Base-by-base conservation (phyloP, 2,329 filamentous ascomycete species). In the Penicillium corylophilum region DNA sequence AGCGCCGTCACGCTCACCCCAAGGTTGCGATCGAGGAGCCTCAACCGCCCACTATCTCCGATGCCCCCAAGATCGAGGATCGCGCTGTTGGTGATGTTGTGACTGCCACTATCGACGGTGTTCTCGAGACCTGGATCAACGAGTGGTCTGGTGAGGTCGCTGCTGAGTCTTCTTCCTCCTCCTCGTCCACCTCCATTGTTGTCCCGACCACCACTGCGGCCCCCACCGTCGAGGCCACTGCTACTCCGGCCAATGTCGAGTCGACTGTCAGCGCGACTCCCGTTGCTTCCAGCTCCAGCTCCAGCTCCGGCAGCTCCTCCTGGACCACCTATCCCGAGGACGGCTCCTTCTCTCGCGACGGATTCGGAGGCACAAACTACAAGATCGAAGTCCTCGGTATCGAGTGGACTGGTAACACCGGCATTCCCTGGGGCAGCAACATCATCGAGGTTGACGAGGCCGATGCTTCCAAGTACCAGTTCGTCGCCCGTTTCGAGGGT, bases 381-480 rank as follows among this genome's bases (percentile, higher is more conserved):
- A 57, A 62, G 44, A 38, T 39, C 16, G 53, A n/a, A n/a, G n/a
- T n/a, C n/a, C n/a, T n/a, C n/a, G n/a, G n/a, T n/a, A n/a, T n/a
- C n/a, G n/a, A n/a, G n/a, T n/a, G n/a, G n/a, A n/a, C n/a, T n/a
- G 71, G 71, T 44, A 74, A 74, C 56, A 50, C 66, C 39, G 72
- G 72, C 47, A 56, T 18, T 48, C 71, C 71, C 6, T 72, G 69
- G 63, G 71, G 73, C 48, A 71, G 68, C 67, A 72, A 74, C 69
- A 70, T 73, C 51, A 67, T 70, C 53, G 54, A 70, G 50, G 65
- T 76, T 51, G 42, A 62, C 51, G 62, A 66, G 56, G 51, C 57
- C 42, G 57, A 63, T 18, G 69, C 69, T 48, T 60, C 51, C 59
- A 38, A 62, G 38, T 74, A 73, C 68, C 63, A 70, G 58, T 63